Percentiles rank a stretch among this genome's conserved stretches.
Evolutionary conservation across 768 basidiomycete species (phyloP).

Genomic region (Rhizopogon roseolus): DNA sequence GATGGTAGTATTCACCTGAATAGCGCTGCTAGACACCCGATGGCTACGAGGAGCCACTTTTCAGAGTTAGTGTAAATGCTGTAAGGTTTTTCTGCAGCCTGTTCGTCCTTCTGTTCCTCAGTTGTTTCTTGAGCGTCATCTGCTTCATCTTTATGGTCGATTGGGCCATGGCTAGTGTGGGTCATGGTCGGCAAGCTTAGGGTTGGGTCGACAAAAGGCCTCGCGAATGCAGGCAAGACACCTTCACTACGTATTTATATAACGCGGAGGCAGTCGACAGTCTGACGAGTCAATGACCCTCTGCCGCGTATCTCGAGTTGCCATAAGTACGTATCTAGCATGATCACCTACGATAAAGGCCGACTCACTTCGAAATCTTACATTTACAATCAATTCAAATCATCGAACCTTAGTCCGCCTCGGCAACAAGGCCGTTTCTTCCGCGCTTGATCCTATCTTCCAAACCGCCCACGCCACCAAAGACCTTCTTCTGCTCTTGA

Average conservation of each 20-base stretch:
- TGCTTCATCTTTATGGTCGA: neutral
- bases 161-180: neutral
- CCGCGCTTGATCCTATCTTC: conserved; percentile 78
- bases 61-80: conserved; percentile 51
- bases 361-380: too few relatives aligned
- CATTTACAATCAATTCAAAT: neutral
- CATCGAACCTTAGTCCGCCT: conserved; percentile 28
- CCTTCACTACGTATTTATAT: neutral
- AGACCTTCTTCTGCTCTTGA: conserved; percentile 80
- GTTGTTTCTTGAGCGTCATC: neutral
- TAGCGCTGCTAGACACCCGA: conserved; percentile 51
- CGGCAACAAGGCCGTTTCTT: conserved; percentile 64
- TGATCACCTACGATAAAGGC: too few relatives aligned
- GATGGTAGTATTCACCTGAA: conserved; percentile 45
- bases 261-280: neutral
- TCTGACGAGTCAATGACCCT: too few relatives aligned
- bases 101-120: neutral
- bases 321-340: too few relatives aligned
- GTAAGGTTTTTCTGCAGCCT: conserved; percentile 19
- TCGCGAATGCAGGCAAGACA: neutral
- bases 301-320: too few relatives aligned
- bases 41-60: conserved; percentile 65
- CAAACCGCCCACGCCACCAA: conserved; percentile 71
- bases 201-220: neutral
- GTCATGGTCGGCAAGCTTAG: too few relatives aligned